Evolutionary conservation across 106 monocot species (phyloP), one percentile per base, ranked within the genome.

Genomic region (Allium fistulosum): DNA sequence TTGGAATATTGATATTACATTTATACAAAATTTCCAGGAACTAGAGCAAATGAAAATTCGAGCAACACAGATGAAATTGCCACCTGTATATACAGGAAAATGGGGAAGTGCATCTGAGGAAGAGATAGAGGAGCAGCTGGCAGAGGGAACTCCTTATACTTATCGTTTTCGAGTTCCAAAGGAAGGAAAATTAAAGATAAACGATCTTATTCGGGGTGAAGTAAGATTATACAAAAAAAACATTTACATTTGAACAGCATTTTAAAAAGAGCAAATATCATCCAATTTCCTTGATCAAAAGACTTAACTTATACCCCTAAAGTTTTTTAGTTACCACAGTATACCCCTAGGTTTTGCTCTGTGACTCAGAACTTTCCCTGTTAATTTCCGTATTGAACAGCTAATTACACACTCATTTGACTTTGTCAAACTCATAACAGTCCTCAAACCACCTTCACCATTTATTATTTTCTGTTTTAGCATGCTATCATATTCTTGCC

Each of bases 191-290:
- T 28, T 99, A 77, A 92, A 87, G 72, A 87, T 99, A 60, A 68
- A 83, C 67, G 97, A 99, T 70, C 84, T 99, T 18, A 90, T 99
- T 57, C 97, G 97, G 60, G 97, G 97, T 64, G 97, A 99, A 75
- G 97, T 99, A 93, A 73, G 76, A 47, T 77, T n/a, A 49, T 62
- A 46, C 51, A 22, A 22, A 4, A 11, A 37, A 57, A 78, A 26
- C 48, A 62, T 46, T 60, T 49, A 17, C 62, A 18, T 52, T 61
- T 66, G 5, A 46, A 52, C 51, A 59, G 8, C 48, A 27, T 69
- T 59, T 37, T 48, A 63, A 47, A 46, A 55, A 12, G 53, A 55
- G 53, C 15, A 6, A 46, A 66, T n/a, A 14, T 49, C 16, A 49
- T 48, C 7, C 46, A 46, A 46, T 63, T 65, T 48, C 10, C 8